Percentiles rank a stretch among this genome's conserved stretches.
phyloP scores from a whole-genome alignment of 2,329 filamentous ascomycete species.

The Dactylellina haptotyla region DNA sequence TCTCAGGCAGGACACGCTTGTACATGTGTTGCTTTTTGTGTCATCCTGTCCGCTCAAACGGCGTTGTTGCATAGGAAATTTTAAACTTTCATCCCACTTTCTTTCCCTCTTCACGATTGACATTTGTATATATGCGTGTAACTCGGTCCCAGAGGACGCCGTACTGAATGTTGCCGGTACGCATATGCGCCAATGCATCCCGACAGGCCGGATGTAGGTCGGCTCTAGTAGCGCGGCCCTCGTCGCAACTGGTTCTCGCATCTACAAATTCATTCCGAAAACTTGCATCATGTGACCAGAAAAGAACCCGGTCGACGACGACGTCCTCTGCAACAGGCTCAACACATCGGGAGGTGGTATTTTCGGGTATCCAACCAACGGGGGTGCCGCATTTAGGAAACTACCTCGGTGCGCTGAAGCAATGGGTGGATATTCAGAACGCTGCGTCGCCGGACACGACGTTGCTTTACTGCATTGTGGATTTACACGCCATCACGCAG shows the following conservation, averaged over 20 bases:
- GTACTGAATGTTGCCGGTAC: constrained; percentile 38
- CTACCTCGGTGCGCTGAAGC: constrained; percentile 86
- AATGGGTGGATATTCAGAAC: constrained; percentile 86
- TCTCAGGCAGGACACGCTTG: not conserved
- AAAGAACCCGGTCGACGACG: constrained; percentile 17
- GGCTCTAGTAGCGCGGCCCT: not conserved
- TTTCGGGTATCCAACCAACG: constrained; percentile 97
- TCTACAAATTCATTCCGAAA: constrained; percentile 6
- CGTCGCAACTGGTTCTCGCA: not conserved
- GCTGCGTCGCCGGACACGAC: constrained; percentile 66
- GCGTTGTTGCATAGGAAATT: constrained; percentile 31
- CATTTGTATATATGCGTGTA: not conserved
- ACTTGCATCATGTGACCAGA: constrained; percentile 47
- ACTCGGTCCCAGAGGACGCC: not conserved
- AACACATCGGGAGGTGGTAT: constrained; percentile 68
- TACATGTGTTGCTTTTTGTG: constrained; percentile 34
- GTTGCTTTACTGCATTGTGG: constrained; percentile 86
- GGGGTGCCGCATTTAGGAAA: constrained; percentile 94
- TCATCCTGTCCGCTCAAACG: constrained; percentile 7
- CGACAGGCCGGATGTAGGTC: constrained; percentile 30
- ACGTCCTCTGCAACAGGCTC: constrained; percentile 56
- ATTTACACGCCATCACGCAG: constrained; percentile 90
- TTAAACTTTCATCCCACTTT: constrained; percentile 5
- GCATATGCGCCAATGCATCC: constrained; percentile 32
- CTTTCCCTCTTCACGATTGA: not conserved